Conservation (phyloP, 1,139 yeast species). For the Geotrichum citri-aurantii region DNA sequence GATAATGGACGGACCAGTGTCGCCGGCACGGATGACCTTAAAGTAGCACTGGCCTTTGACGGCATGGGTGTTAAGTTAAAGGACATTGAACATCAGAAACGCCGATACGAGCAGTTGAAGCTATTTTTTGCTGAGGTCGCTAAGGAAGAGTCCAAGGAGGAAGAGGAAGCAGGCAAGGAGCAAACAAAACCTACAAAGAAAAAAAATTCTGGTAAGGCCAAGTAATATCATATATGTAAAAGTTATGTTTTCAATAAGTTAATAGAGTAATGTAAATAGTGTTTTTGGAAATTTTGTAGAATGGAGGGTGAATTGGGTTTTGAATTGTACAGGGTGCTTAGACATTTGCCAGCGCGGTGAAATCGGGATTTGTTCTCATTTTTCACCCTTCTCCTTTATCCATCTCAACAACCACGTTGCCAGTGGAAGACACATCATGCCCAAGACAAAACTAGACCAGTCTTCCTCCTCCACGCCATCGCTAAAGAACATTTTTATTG, state of each 20-base stretch:
- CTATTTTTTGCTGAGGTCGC: constrained; percentile 26
- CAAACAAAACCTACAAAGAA: not conserved
- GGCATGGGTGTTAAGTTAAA: constrained; percentile 48
- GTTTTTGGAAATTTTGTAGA: not conserved
- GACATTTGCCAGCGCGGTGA: not conserved
- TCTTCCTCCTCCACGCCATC: constrained; percentile 34
- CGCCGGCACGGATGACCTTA: constrained; percentile 5
- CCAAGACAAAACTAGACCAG: not conserved
- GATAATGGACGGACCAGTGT: not conserved
- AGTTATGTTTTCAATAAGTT: not conserved
- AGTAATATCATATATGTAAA: not conserved
- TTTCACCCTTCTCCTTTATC: not conserved
- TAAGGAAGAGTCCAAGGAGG: constrained; percentile 14
- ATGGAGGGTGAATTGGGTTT: too few species aligned
- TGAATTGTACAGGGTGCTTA: too few species aligned
- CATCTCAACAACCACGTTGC: not conserved
- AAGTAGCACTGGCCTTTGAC: constrained; percentile 52
- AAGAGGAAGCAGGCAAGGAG: not conserved
- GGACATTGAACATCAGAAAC: constrained; percentile 37
- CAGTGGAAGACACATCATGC: not conserved
- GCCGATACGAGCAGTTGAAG: constrained; percentile 30
- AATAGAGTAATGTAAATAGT: not conserved
- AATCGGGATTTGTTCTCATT: not conserved
- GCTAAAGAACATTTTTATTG: constrained; percentile 61
- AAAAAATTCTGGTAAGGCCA: not conserved